Base-by-base conservation (phyloP, 805 yeast species). In the Ogataea thermomethanolica region DNA sequence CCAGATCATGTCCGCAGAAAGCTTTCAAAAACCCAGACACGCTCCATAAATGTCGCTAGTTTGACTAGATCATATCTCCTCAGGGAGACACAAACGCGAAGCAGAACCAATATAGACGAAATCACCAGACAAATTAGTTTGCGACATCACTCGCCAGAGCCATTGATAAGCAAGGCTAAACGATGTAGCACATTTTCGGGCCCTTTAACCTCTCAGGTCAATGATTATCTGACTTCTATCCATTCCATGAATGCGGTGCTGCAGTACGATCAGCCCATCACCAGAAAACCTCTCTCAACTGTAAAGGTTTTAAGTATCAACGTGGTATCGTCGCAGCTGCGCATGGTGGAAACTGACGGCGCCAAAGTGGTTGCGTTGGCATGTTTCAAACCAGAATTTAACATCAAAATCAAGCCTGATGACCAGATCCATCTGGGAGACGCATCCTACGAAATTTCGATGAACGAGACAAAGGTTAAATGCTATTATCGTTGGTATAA, bases 401-500 rank as follows among this genome's bases (percentile, higher is more conserved):
- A 37, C 7, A 37, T 42, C 15, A 25, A 13, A 12, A 21, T 50
- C 15, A 36, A 36, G 20, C 34, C 24, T 0, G 45, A 46, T 11
- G 55, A 48, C 24, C 28, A 33, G 11, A 29, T 50, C 30, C 46
- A 44, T 35, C 40, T 48, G 27, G 51, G 51, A 14, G 23, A 39
- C 10, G 49, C 44, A 11, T 41, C 39, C 24, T 50, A 48, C 41
- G 35, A 44, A 13, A 37, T 48, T n/a, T 1, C 21, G 13, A 8
- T 27, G 10, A 17, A 23, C 7, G 46, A 29, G 15, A 12, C 25
- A 10, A 17, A 12, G 12, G n/a, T 45, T 21, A 27, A 41, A 21
- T 50, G 55, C 37, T 50, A 48, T 32, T 48, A 50, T 29, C 41
- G 52, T 10, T 50, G 55, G 55, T 46, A 45, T 31, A 48, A 46